Conservation (phyloP, 2,329 filamentous ascomycete species). For the Fusarium sp. region DNA sequence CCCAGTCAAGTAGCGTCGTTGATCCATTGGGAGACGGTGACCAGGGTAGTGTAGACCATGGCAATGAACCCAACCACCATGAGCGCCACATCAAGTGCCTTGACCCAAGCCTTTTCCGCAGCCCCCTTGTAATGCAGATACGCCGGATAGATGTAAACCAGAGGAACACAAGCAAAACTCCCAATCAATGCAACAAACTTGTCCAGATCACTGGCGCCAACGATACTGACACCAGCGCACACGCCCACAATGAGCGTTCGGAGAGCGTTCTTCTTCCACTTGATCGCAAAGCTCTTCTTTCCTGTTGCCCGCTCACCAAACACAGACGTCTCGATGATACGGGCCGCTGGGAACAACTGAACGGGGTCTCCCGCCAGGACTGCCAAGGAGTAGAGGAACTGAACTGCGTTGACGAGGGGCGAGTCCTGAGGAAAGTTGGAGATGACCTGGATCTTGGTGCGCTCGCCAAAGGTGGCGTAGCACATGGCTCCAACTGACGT, state of each 20-base stretch:
- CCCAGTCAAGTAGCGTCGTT: slow-evolving; percentile 26
- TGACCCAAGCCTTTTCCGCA: slow-evolving; percentile 66
- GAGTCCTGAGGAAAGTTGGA: slow-evolving; percentile 79
- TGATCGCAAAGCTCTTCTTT: slow-evolving; percentile 72
- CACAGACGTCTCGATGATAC: slow-evolving; percentile 76
- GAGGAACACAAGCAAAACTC: slow-evolving; percentile 77
- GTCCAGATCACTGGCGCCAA: slow-evolving; percentile 77
- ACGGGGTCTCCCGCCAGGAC: slow-evolving; percentile 80
- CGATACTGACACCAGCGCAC: slow-evolving; percentile 70
- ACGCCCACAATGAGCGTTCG: slow-evolving; percentile 66
- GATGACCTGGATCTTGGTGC: slow-evolving; percentile 79
- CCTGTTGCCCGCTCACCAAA: slow-evolving; percentile 75
- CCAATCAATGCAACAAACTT: slow-evolving; percentile 81
- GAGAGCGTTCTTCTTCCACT: slow-evolving; percentile 82
- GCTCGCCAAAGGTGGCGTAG: slow-evolving; percentile 78
- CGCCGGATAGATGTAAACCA: slow-evolving; percentile 83
- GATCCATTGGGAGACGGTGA: slow-evolving; percentile 62
- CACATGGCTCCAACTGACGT: slow-evolving; percentile 78
- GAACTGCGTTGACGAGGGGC: slow-evolving; percentile 79
- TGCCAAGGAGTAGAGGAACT: slow-evolving; percentile 79
- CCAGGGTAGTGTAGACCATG: slow-evolving; percentile 77
- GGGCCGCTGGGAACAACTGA: slow-evolving; percentile 78
- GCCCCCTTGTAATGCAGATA: slow-evolving; percentile 76
- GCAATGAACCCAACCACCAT: slow-evolving; percentile 72
- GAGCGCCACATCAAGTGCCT: slow-evolving; percentile 69